Evolutionary conservation across 768 basidiomycete genomes (phyloP).

Genomic region (Sarcomyxa edulis): DNA sequence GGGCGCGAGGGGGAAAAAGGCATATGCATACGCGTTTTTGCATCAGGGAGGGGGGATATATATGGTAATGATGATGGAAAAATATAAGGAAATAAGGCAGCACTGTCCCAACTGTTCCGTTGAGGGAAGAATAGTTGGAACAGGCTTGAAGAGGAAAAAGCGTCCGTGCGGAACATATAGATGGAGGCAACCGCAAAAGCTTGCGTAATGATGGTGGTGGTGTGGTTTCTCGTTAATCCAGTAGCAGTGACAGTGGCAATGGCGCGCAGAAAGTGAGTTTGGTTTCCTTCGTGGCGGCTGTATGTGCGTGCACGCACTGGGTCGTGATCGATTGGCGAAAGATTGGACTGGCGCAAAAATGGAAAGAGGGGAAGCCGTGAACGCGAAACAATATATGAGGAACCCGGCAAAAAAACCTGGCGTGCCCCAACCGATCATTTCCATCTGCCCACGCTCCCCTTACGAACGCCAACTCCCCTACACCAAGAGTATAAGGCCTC

Average conservation of each 20-base stretch:
- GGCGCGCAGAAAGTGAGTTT: constrained; percentile 7
- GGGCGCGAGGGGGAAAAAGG: not conserved
- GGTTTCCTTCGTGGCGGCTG: no score
- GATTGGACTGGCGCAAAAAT: constrained; percentile 3
- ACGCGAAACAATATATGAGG: constrained; percentile 17
- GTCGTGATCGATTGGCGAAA: not conserved
- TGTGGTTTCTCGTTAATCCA: constrained; percentile 19
- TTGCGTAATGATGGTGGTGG: constrained; percentile 17
- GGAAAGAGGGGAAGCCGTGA: constrained; percentile 23
- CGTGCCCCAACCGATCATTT: constrained; percentile 33
- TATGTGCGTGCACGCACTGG: constrained; percentile 2
- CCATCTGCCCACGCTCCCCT: constrained; percentile 22
- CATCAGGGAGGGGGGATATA: constrained; percentile 1
- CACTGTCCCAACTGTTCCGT: constrained; percentile 14
- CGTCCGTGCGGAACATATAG: constrained; percentile 61
- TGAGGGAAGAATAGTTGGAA: constrained; percentile 11
- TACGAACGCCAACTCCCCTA: constrained; percentile 11
- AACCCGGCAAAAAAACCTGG: constrained; percentile 29
- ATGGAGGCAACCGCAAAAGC: constrained; percentile 22
- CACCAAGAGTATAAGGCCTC: no score
- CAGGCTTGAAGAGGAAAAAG: constrained; percentile 60
- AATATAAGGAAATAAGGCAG: not conserved
- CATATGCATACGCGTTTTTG: not conserved
- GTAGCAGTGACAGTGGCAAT: not conserved
- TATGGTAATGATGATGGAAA: constrained; percentile 1